phyloP scores from a whole-genome alignment of 129 eudicot species.

The Glebionis coronaria region DNA sequence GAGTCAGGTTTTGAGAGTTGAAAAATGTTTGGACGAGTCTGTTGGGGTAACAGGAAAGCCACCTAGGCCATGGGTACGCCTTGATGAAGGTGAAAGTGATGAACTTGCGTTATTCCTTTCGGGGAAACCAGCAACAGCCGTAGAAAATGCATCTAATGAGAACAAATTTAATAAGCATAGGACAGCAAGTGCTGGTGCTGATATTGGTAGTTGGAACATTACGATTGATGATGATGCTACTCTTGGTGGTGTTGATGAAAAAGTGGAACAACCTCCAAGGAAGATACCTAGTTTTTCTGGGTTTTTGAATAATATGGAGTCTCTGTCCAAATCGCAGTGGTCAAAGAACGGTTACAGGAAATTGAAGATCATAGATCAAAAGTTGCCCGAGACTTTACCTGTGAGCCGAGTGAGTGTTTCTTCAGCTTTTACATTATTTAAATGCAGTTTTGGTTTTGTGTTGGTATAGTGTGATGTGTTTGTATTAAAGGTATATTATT shows the following conservation, averaged over 20 bases:
- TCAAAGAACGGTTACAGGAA: constrained; percentile 72
- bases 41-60: constrained; percentile 56
- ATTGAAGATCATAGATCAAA: constrained; percentile 48
- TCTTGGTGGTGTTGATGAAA: constrained; percentile 20
- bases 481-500: constrained; percentile 12
- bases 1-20: constrained; percentile 52
- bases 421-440: not conserved
- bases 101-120: constrained; percentile 83
- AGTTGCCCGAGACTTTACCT: constrained; percentile 47
- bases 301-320: constrained; percentile 61
- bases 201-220: constrained; percentile 69
- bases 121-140: constrained; percentile 36
- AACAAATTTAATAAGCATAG: constrained; percentile 63
- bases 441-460: constrained; percentile 4
- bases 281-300: constrained; percentile 76
- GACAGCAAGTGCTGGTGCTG: constrained; percentile 95
- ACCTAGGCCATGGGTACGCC: constrained; percentile 73
- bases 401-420: constrained; percentile 45
- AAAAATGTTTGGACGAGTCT: constrained; percentile 48
- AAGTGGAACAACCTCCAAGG: constrained; percentile 55
- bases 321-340: constrained; percentile 54
- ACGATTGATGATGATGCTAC: constrained; percentile 45
- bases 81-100: constrained; percentile 77
- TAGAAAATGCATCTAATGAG: constrained; percentile 37
- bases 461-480: not conserved